These are phyloP conservation scores for Trypanosoma boissoni DNA, from an alignment of 208 protist genomes.

Conservation along the genomic window DNA sequence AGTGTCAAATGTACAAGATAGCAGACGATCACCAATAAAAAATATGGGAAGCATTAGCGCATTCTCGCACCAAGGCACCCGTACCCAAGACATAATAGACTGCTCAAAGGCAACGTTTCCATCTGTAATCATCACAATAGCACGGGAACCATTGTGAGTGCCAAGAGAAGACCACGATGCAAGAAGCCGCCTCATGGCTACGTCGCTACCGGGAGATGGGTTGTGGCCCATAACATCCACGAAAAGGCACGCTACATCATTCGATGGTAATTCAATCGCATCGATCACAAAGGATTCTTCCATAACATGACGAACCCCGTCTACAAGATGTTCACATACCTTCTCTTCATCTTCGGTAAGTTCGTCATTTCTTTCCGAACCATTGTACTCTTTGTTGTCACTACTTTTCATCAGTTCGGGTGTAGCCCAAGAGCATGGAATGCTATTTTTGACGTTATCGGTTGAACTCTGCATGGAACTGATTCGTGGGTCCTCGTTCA, in stretches of 20 bases:
- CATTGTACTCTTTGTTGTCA: too few relatives aligned
- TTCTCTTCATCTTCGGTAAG: too few relatives aligned
- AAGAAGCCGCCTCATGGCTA: conserved; percentile 26
- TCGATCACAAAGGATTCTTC: too few relatives aligned
- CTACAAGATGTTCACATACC: not conserved
- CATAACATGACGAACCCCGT: not conserved
- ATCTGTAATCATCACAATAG: conserved; percentile 38
- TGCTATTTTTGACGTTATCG: too few relatives aligned
- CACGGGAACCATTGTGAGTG: not conserved
- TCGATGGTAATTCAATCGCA: too few relatives aligned
- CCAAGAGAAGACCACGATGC: conserved; percentile 31
- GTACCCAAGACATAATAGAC: conserved; percentile 54
- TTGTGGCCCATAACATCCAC: conserved; percentile 21
- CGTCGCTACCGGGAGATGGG: conserved; percentile 11
- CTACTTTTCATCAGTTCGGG: too few relatives aligned
- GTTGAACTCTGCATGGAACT: too few relatives aligned
- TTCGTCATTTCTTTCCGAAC: too few relatives aligned
- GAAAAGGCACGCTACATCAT: conserved; percentile 34
- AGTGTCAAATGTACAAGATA: not conserved
- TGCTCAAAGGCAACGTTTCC: conserved; percentile 27
- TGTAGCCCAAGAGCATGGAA: too few relatives aligned
- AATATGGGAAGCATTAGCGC: conserved; percentile 60
- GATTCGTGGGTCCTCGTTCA: too few relatives aligned
- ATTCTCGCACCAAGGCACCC: conserved; percentile 54
- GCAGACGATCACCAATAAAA: conserved; percentile 26